Conservation (phyloP, 2,329 filamentous ascomycete species). For the Leptographium galeiforme region DNA sequence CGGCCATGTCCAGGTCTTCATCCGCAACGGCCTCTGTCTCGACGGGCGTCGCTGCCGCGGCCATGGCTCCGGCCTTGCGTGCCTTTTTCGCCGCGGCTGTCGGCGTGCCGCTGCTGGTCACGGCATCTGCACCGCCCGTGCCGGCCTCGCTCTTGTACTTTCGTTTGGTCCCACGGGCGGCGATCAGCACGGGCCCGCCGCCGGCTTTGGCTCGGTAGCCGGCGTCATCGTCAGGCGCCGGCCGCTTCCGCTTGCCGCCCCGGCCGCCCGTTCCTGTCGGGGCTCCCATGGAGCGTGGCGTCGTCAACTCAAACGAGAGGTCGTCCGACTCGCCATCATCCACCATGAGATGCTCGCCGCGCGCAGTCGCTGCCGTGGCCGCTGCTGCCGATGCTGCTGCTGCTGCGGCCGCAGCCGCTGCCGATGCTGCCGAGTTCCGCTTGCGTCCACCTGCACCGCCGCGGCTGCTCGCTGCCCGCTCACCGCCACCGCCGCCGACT, state of each 20-base stretch:
- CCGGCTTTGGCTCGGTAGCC: slow-evolving; percentile 48
- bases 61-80: slow-evolving; percentile 17
- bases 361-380: slow-evolving; percentile 17
- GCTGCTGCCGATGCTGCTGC: background rate
- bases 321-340: slow-evolving; percentile 11
- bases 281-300: slow-evolving; percentile 1
- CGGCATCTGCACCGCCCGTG: slow-evolving; percentile 12
- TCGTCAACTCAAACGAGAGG: slow-evolving; percentile 9
- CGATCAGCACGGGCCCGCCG: slow-evolving; percentile 6
- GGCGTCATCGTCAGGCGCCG: slow-evolving; percentile 34
- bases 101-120: slow-evolving; percentile 17
- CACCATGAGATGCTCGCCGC: slow-evolving; percentile 12
- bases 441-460: background rate
- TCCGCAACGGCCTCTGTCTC: background rate
- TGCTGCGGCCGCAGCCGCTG: too few relatives aligned
- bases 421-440: background rate
- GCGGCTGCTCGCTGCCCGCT: background rate
- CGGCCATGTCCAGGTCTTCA: background rate
- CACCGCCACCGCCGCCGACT: slow-evolving; percentile 9
- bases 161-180: slow-evolving; percentile 38
- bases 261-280: slow-evolving; percentile 14
- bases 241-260: slow-evolving; percentile 37
- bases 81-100: slow-evolving; percentile 12
- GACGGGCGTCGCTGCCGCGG: background rate
- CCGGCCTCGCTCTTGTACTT: slow-evolving; percentile 47